Evolutionary conservation across 345 rosid genomes (phyloP).

Genomic region (Toxicodendron radicans): DNA sequence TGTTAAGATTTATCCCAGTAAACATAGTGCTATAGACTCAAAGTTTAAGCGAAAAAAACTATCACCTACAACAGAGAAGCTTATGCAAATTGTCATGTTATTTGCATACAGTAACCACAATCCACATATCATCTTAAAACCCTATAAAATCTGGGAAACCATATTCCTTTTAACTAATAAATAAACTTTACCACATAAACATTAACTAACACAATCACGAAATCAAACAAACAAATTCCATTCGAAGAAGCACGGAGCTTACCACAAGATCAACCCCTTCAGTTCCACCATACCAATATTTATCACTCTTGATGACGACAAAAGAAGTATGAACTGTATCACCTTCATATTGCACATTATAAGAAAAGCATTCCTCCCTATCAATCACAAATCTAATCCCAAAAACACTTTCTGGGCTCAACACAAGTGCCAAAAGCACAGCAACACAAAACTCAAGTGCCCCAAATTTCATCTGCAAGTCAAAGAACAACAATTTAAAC

Average conservation of each 20-base stretch:
- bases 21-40: not conserved
- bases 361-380: constrained; percentile 67
- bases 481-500: not conserved
- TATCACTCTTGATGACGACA: constrained; percentile 57
- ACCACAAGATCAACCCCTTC: constrained; percentile 74
- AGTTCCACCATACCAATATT: constrained; percentile 51
- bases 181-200: not conserved
- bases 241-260: constrained; percentile 19
- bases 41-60: not conserved
- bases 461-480: constrained; percentile 43
- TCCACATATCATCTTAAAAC: not conserved
- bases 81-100: not conserved
- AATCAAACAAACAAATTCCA: too few relatives aligned
- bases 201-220: not conserved
- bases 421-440: constrained; percentile 36
- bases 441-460: constrained; percentile 20
- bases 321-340: constrained; percentile 62
- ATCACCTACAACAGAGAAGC: not conserved
- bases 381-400: constrained; percentile 66
- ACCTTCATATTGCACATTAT: constrained; percentile 61
- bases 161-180: too few relatives aligned
- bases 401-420: constrained; percentile 26
- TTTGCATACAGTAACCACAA: not conserved
- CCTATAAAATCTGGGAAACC: too few relatives aligned
- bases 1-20: not conserved